Percentiles rank a stretch among this genome's conserved stretches.
Conservation (phyloP, 1,284 basidiomycete species). For the Spongiforma sp. region DNA sequence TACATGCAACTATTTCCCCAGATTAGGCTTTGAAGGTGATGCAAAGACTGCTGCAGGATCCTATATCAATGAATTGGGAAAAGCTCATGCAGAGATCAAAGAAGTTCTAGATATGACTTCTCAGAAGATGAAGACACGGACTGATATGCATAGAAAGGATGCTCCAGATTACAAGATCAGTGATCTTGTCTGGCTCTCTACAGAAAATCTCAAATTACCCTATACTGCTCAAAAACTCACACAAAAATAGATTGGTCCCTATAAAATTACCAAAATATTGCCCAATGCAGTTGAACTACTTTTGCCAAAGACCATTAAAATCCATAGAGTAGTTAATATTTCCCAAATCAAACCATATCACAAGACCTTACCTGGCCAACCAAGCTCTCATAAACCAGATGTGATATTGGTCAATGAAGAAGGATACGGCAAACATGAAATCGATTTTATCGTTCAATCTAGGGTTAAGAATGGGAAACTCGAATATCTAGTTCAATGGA, state of each 20-base stretch:
- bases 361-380: neutral
- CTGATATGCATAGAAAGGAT: too few species aligned
- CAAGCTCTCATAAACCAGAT: neutral
- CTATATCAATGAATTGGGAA: too few species aligned
- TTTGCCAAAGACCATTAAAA: neutral
- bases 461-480: neutral
- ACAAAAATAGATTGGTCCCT: neutral
- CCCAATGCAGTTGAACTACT: neutral
- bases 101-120: too few species aligned
- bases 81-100: too few species aligned
- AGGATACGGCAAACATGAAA: neutral
- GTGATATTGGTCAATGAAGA: neutral
- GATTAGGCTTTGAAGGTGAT: too few species aligned
- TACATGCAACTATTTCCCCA: too few species aligned
- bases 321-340: neutral
- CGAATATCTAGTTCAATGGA: neutral
- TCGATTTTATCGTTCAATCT: neutral
- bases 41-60: too few species aligned
- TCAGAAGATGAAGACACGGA: too few species aligned
- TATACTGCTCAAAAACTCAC: neutral
- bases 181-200: neutral
- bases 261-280: neutral
- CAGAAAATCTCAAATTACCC: neutral
- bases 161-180: neutral
- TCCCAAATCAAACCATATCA: neutral